These are phyloP conservation scores for Skeletonema potamos DNA, from an alignment of 108 stramenopile species.

Conservation along the genomic window DNA sequence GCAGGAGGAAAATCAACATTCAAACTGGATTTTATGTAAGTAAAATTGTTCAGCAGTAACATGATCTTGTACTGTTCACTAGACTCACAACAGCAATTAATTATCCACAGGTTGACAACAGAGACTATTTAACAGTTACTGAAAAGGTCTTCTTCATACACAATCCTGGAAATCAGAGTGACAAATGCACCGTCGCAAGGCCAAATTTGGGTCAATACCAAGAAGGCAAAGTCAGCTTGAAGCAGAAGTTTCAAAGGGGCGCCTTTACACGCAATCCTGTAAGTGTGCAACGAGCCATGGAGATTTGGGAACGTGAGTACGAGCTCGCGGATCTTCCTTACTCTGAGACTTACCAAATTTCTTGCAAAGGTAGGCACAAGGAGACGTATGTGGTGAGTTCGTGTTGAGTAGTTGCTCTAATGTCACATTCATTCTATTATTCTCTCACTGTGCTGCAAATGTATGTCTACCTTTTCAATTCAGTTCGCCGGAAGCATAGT, in stretches of 20 bases:
- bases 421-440: background rate
- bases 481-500: background rate
- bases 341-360: background rate
- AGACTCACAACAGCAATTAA: too few relatives aligned
- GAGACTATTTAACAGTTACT: background rate
- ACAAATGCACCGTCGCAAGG: background rate
- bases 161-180: background rate
- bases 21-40: background rate
- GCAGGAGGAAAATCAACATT: background rate
- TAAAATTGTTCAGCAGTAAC: too few relatives aligned
- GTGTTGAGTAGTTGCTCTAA: background rate
- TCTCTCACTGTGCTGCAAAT: background rate
- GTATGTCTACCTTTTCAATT: too few relatives aligned
- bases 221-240: background rate
- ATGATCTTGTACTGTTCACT: too few relatives aligned
- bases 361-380: background rate
- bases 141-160: constrained; percentile 1
- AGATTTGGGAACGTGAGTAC: background rate
- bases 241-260: background rate
- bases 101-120: background rate
- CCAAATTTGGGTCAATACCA: background rate
- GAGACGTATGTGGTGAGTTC: background rate
- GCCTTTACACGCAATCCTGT: background rate
- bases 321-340: background rate
- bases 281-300: background rate